Evolutionary conservation across 768 basidiomycete species (phyloP), one percentile per base, ranked within the genome.

Genomic region (Russula ochroleuca): DNA sequence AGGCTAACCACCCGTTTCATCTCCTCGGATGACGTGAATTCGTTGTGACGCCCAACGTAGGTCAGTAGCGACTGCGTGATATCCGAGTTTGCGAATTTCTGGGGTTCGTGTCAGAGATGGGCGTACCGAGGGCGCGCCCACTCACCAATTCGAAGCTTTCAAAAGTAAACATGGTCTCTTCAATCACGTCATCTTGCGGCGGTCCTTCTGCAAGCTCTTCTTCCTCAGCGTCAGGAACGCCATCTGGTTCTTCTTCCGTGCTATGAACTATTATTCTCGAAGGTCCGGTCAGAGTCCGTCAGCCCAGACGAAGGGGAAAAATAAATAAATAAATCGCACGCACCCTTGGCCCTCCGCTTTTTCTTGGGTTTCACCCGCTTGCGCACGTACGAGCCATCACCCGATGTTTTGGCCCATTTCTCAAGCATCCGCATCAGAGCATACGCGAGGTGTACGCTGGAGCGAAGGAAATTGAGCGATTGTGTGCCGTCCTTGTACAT

Each of bases 1-100:
- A 99, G 77, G 68, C 83, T 84, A 38, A 98, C 94, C 43, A 93
- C 88, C 52, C 94, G 84, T 73, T 90, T 92, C 86, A 98, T 89
- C 72, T 88, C 82, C 69, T 98, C 92, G 0, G 88, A 76, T 2
- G 83, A 80, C 5, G 79, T 75, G 73, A 95, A 94, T 57, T 94
- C 90, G 71, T 83, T 86, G 79, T 92, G 96, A 19, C 92, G 83
- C 51, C 85, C 79, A 38, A 98, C 81, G 73, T 96, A 96, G 49
- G 82, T 77, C 66, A 98, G 75, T 52, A 95, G 83, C 15, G 96
- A 94, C 64, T 87, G 82, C 6, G 90, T 87, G 57, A 98, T 86
- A 55, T 93, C 88, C 55, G 92, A 80, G 70, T 90, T 82, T 1
- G 93, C 94, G 70, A 98, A 96, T 84, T 87, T 88, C 97, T 98